Percentiles rank a stretch among this genome's conserved stretches.
These are phyloP conservation scores for Metroxylon sagu DNA, from an alignment of 176 grass and related monocot species.

Conservation along the genomic window DNA sequence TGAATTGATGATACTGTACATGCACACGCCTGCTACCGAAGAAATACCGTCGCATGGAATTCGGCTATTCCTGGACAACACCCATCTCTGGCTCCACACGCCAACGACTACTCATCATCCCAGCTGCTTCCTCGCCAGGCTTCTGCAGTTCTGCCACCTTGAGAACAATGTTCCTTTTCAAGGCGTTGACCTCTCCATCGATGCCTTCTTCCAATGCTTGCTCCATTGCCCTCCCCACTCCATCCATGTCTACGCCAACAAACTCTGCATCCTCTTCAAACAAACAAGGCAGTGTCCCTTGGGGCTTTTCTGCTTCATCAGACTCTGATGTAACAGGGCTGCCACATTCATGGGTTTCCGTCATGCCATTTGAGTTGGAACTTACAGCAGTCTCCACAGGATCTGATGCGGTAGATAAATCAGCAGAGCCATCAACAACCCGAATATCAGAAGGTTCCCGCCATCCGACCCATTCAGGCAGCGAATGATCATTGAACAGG, in stretches of 20 bases:
- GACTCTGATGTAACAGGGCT: not conserved
- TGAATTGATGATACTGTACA: too few species aligned
- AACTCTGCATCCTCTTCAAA: constrained; percentile 26
- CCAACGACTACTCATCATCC: constrained; percentile 7
- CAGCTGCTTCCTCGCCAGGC: not conserved
- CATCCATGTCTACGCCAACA: constrained; percentile 18
- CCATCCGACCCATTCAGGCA: constrained; percentile 27
- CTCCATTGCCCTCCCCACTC: not conserved
- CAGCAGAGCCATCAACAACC: constrained; percentile 1
- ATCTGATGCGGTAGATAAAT: not conserved
- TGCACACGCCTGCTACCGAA: too few species aligned
- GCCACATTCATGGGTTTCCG: too few species aligned
- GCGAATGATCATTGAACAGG: constrained; percentile 17
- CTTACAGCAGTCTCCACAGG: not conserved
- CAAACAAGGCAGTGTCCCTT: not conserved
- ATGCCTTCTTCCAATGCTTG: not conserved
- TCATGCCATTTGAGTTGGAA: too few species aligned
- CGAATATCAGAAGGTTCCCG: constrained; percentile 22
- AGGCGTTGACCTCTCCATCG: not conserved
- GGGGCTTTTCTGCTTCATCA: not conserved
- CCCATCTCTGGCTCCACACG: constrained; percentile 21
- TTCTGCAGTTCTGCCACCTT: not conserved
- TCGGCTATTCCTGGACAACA: constrained; percentile 15
- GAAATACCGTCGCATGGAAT: too few species aligned
- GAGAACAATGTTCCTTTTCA: constrained; percentile 10